Evolutionary conservation across 1,284 basidiomycete genomes (phyloP), one percentile per base, ranked within the genome.

Genomic region (Tilletia indica): DNA sequence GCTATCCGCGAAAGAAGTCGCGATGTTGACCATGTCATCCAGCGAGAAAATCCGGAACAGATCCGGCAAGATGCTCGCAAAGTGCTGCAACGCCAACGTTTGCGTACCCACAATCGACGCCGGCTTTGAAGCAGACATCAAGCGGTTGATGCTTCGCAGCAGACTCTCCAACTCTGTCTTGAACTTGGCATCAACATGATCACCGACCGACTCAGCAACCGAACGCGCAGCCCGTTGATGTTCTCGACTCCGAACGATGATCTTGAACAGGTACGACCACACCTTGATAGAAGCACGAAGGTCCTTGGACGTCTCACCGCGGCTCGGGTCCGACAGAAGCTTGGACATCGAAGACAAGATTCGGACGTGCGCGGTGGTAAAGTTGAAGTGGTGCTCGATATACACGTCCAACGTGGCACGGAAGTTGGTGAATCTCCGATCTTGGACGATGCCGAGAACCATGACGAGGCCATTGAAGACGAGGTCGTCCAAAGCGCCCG

Each of bases 221-320:
- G 77, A 71, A 3, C 31, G 51, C 70, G 93, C 92, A 76, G 91
- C 91, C 31, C 76, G 75, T 84, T 97, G 94, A 48, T 97, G 85
- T 81, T 96, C 93, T 51, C 94, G 87, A 4, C 93, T 91, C 31
- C 92, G 89, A 8, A 93, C 90, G 77, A 97, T 92, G 85, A 98
- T 93, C 82, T 93, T 92, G 89, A 97, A 93, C 77, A 98, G 89
- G 81, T 96, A 94, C 79, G 94, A 92, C 93, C 94, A 97, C 25
- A 98, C 95, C 84, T 97, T 97, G 77, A 99, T 88, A 14, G 94
- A 91, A 0, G 93, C 90, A 49, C 95, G 90, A 69, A 97, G 88
- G 19, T 89, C 87, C 31, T 91, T 90, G 0, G 91, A 93, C 2
- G 89, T 90, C 42, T 94, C 93, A 11, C 88, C 87, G 6, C 89